These are phyloP conservation scores for Pelargonium nanum DNA, from an alignment of 345 rosid species.

Conservation along the genomic window DNA sequence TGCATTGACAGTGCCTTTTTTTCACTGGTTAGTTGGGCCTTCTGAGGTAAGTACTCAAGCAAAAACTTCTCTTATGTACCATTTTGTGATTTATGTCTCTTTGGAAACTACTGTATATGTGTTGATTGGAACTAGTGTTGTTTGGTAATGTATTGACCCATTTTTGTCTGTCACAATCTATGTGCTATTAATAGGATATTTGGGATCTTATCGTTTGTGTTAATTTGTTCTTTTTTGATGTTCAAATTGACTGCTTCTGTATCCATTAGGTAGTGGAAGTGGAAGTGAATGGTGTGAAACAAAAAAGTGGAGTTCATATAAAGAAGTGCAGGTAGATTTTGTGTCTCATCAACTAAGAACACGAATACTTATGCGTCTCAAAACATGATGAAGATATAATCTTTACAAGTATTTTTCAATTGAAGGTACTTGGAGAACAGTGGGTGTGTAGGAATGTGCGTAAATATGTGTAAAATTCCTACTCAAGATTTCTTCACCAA, in stretches of 20 bases:
- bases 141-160: too few relatives aligned
- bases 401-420: neutral
- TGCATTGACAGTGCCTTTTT: constrained; percentile 84
- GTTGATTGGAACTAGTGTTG: too few relatives aligned
- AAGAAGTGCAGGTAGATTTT: constrained; percentile 59
- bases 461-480: constrained; percentile 93
- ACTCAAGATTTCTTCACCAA: constrained; percentile 98
- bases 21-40: constrained; percentile 93
- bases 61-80: neutral
- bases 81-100: neutral
- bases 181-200: too few relatives aligned
- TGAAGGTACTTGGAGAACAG: constrained; percentile 91
- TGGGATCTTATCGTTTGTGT: neutral
- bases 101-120: too few relatives aligned
- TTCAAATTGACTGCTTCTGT: constrained; percentile 1
- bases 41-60: constrained; percentile 47
- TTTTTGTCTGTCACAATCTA: too few relatives aligned
- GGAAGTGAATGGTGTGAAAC: constrained; percentile 77
- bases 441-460: constrained; percentile 97
- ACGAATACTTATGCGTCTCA: too few relatives aligned
- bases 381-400: too few relatives aligned
- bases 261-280: constrained; percentile 59
- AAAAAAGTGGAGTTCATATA: constrained; percentile 79
- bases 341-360: too few relatives aligned
- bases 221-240: neutral